These are phyloP conservation scores for Nemophila menziesii DNA, from an alignment of 257 asterid genomes.

Conservation along the genomic window DNA sequence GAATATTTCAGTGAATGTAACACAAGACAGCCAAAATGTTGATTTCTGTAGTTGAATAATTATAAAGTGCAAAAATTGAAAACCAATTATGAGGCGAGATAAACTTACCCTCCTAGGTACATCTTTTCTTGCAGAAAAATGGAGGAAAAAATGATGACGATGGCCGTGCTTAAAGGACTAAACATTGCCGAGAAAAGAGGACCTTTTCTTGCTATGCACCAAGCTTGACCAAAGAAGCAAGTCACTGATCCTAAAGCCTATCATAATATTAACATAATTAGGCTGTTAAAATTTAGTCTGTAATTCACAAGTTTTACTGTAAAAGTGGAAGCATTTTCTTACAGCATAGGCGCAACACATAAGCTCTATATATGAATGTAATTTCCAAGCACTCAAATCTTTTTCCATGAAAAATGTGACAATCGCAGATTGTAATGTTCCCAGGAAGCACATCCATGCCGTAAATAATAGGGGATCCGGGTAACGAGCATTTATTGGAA, in stretches of 20 bases:
- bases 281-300: too few relatives aligned
- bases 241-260: conserved; percentile 27
- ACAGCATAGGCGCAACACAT: conserved; percentile 22
- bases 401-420: conserved; percentile 17
- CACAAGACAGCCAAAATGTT: too few relatives aligned
- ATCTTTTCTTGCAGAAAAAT: conserved; percentile 48
- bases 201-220: conserved; percentile 51
- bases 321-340: conserved; percentile 6
- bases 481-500: conserved; percentile 14
- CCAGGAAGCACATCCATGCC: conserved; percentile 30
- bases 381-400: conserved; percentile 22
- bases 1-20: not conserved
- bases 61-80: too few relatives aligned
- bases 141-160: conserved; percentile 41
- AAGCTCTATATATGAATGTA: conserved; percentile 17
- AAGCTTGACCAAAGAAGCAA: conserved; percentile 48
- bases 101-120: conserved; percentile 69
- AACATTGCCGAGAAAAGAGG: conserved; percentile 64
- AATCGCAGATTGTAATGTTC: conserved; percentile 19
- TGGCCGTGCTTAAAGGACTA: conserved; percentile 43
- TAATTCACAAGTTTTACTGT: too few relatives aligned
- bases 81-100: too few relatives aligned
- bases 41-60: not conserved
- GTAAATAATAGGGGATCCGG: conserved; percentile 32
- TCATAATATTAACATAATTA: too few relatives aligned